phyloP scores from a whole-genome alignment of 1,284 basidiomycete species.

The Ustilago tritici region DNA sequence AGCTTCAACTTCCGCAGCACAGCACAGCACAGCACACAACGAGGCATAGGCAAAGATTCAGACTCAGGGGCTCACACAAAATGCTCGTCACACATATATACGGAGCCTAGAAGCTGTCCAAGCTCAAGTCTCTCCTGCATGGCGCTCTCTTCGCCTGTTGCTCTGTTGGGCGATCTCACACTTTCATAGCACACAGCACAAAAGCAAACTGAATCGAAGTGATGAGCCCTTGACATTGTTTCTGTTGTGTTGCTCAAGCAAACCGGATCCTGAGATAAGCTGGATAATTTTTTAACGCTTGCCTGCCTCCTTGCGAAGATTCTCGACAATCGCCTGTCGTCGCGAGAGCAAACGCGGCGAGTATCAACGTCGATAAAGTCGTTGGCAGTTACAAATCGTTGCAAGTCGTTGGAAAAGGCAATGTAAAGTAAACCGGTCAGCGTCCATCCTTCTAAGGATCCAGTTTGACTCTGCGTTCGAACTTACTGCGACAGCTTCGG shows the following conservation, averaged over 20 bases:
- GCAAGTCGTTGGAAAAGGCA: neutral
- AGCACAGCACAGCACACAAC: neutral
- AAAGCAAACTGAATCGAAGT: neutral
- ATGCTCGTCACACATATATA: neutral
- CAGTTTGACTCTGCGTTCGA: neutral
- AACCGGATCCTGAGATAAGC: neutral
- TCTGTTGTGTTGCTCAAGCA: neutral
- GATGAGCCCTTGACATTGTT: neutral
- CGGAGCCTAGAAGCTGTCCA: neutral
- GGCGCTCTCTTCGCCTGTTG: neutral
- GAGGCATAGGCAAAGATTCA: neutral
- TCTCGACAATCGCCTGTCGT: conserved; percentile 36
- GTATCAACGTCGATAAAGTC: neutral
- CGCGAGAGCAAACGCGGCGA: neutral
- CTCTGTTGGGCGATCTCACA: neutral
- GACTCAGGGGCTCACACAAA: conserved; percentile 1
- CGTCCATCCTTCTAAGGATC: neutral
- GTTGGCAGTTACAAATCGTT: neutral
- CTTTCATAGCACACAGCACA: neutral
- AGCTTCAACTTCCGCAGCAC: neutral
- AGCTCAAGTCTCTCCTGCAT: neutral
- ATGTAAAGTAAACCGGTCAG: neutral
- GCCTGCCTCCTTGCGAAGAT: conserved; percentile 44
- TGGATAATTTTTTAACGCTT: conserved; percentile 13
- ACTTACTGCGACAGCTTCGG: conserved; percentile 84